Conservation (phyloP, 192 early-diverging fungal species). For the Backusella circina region DNA sequence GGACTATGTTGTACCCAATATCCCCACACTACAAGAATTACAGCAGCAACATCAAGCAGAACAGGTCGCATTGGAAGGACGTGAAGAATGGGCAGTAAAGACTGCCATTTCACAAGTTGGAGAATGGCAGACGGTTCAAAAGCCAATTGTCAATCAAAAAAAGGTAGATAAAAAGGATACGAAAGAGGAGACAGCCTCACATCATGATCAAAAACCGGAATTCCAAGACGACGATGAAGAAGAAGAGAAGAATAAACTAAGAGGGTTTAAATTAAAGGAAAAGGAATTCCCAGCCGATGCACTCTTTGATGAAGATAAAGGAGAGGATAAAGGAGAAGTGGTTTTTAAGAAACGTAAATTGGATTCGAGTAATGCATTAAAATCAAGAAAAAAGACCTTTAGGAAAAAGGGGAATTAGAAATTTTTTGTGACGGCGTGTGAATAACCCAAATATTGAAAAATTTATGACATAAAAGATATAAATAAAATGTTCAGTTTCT, state of each 20-base stretch:
- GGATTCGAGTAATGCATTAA: not conserved
- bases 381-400: not conserved
- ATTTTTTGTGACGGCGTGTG: not conserved
- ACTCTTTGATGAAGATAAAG: not conserved
- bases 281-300: slow-evolving; percentile 38
- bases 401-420: slow-evolving; percentile 3
- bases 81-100: slow-evolving; percentile 12
- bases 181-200: not conserved
- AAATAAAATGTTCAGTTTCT: not conserved
- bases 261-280: slow-evolving; percentile 48
- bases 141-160: not conserved
- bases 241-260: slow-evolving; percentile 43
- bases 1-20: not conserved
- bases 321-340: slow-evolving; percentile 12
- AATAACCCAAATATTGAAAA: not conserved
- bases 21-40: not conserved
- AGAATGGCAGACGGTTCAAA: slow-evolving; percentile 13
- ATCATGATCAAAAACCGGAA: slow-evolving; percentile 13
- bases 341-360: slow-evolving; percentile 54
- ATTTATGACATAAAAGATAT: not conserved
- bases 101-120: not conserved
- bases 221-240: slow-evolving; percentile 41
- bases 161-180: not conserved
- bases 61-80: not conserved
- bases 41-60: not conserved